These are phyloP conservation scores for Pulveroboletus frians DNA, from an alignment of 768 basidiomycete genomes.

Conservation along the genomic window DNA sequence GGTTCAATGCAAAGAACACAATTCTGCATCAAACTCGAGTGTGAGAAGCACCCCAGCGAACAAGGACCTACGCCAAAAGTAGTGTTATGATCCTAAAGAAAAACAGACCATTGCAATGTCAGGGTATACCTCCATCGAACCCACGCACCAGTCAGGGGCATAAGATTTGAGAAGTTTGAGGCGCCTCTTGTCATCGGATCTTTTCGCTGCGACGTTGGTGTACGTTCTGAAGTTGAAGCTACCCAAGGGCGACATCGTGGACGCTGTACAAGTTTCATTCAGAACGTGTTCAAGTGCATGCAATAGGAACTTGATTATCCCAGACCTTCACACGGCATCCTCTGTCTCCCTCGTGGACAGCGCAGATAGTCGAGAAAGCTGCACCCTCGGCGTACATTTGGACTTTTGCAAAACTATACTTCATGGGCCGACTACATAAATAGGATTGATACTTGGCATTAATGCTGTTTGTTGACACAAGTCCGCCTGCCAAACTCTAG, in stretches of 20 bases:
- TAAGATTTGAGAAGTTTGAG: constrained; percentile 55
- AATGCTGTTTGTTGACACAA: neutral
- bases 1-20: constrained; percentile 57
- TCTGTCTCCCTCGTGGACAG: no score
- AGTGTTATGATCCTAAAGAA: constrained; percentile 60
- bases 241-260: constrained; percentile 13
- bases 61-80: constrained; percentile 49
- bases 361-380: no score
- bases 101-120: neutral
- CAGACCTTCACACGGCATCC: neutral
- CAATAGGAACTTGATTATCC: neutral
- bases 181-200: constrained; percentile 24
- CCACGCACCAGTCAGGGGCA: constrained; percentile 67
- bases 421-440: no score
- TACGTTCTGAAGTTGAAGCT: constrained; percentile 5
- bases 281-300: neutral
- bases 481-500: neutral
- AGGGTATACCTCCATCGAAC: neutral
- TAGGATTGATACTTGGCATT: no score
- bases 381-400: no score
- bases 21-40: constrained; percentile 35
- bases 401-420: no score
- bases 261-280: neutral
- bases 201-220: constrained; percentile 10
- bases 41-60: neutral